Evolutionary conservation across 202 grass and related monocot species (phyloP).

Genomic region (Zoysia matrella): DNA sequence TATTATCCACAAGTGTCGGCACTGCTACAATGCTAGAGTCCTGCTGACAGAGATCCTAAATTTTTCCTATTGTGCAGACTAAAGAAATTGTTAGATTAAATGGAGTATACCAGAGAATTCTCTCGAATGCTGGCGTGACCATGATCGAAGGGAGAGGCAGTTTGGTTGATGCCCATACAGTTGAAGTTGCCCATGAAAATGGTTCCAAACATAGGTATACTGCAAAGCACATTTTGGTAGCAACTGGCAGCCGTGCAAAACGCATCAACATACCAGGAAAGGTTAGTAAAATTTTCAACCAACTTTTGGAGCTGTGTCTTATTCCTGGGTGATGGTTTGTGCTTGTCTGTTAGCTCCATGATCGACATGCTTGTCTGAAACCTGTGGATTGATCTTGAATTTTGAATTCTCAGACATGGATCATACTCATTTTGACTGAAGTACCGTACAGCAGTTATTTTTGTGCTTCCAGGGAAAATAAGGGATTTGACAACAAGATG

Average conservation of each 20-base stretch:
- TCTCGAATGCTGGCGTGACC: constrained; percentile 76
- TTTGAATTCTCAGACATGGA: neutral
- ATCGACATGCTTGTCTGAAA: neutral
- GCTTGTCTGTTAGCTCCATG: neutral
- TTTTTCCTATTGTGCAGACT: constrained; percentile 51
- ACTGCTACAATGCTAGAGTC: neutral
- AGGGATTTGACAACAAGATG: neutral
- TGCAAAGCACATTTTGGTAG: constrained; percentile 78
- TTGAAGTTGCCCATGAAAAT: constrained; percentile 72
- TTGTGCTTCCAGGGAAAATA: too few species aligned
- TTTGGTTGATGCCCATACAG: constrained; percentile 71
- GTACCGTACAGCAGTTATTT: too few species aligned
- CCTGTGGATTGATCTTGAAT: neutral
- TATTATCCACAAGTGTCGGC: neutral
- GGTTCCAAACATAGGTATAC: constrained; percentile 72
- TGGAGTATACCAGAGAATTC: constrained; percentile 74
- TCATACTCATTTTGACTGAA: neutral
- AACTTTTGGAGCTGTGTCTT: neutral
- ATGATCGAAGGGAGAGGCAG: constrained; percentile 91
- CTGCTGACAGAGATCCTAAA: neutral
- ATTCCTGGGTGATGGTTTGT: constrained; percentile 1
- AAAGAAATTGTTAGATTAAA: constrained; percentile 89
- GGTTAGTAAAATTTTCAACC: constrained; percentile 51
- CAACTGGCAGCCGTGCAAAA: constrained; percentile 78
- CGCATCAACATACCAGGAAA: constrained; percentile 85